Evolutionary conservation across 2,329 filamentous ascomycete species (phyloP).

Genomic region (Thielaviopsis ethacetica): DNA sequence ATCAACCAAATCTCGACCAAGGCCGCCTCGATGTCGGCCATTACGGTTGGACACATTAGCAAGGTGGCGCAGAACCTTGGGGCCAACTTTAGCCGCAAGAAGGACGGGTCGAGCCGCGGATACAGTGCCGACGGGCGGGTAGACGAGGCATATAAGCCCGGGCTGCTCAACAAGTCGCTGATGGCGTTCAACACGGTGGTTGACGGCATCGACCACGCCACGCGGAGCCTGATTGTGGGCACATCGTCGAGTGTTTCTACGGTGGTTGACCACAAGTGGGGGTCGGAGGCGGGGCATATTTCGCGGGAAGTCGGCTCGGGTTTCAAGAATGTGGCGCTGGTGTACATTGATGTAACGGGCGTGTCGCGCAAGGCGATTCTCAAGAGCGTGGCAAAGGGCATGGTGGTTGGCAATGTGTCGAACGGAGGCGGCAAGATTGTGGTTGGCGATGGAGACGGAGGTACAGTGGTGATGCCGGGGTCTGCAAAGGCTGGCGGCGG

Average conservation of each 20-base stretch:
- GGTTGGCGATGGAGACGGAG: constrained; percentile 43
- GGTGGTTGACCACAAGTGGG: constrained; percentile 81
- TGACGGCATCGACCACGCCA: constrained; percentile 81
- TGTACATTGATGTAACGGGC: constrained; percentile 92
- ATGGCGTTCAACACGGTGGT: constrained; percentile 93
- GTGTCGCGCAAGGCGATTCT: constrained; percentile 79
- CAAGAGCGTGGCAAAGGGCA: constrained; percentile 91
- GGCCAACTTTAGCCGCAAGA: constrained; percentile 46
- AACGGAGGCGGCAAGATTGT: constrained; percentile 60
- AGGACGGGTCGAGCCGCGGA: constrained; percentile 38
- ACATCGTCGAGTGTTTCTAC: constrained; percentile 66
- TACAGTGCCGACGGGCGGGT: constrained; percentile 55
- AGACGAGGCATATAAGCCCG: constrained; percentile 60
- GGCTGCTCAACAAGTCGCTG: constrained; percentile 83
- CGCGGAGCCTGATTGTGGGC: constrained; percentile 58
- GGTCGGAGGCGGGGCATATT: constrained; percentile 65
- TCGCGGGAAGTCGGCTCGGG: constrained; percentile 63
- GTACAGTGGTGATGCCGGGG: constrained; percentile 15
- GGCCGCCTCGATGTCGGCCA: constrained; percentile 64
- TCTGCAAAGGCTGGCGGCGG: constrained; percentile 15
- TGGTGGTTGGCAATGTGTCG: constrained; percentile 71
- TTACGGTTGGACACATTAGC: constrained; percentile 72
- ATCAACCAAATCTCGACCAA: constrained; percentile 73
- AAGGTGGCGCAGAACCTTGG: constrained; percentile 82
- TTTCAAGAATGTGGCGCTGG: constrained; percentile 88